Conservation (phyloP, 176 grass and related monocot species). For the Oryza coarctata region DNA sequence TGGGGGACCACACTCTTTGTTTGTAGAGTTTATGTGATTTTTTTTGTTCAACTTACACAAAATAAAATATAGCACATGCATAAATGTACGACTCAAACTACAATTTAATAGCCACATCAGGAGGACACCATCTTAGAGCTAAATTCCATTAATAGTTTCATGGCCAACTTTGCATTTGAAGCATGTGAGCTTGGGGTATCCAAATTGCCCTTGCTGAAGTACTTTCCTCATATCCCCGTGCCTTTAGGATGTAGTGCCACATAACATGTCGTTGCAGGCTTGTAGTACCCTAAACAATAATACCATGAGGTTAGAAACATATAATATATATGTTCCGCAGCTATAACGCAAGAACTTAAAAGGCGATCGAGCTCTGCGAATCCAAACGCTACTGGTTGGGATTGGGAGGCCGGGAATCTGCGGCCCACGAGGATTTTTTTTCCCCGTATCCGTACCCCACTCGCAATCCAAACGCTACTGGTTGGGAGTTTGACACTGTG, state of each 20-base stretch:
- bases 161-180: slow-evolving; percentile 56
- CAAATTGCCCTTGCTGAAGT: slow-evolving; percentile 54
- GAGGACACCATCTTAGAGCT: slow-evolving; percentile 29
- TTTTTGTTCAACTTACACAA: background rate
- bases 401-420: too few species aligned
- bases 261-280: slow-evolving; percentile 80
- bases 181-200: slow-evolving; percentile 37
- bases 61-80: slow-evolving; percentile 3
- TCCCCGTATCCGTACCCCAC: too few species aligned
- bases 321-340: too few species aligned
- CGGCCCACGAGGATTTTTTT: too few species aligned
- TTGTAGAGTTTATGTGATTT: background rate
- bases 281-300: slow-evolving; percentile 52
- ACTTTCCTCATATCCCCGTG: slow-evolving; percentile 24
- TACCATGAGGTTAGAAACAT: background rate
- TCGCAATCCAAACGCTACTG: background rate
- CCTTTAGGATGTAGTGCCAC: slow-evolving; percentile 57
- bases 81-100: background rate
- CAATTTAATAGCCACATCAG: background rate
- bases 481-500: too few species aligned
- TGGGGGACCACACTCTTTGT: too few species aligned
- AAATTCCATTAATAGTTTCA: slow-evolving; percentile 72
- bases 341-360: too few species aligned
- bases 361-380: too few species aligned
- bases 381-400: too few species aligned